Evolutionary conservation across 2,329 filamentous ascomycete species (phyloP), one percentile per base, ranked within the genome.

Genomic region (Periconia sp.): DNA sequence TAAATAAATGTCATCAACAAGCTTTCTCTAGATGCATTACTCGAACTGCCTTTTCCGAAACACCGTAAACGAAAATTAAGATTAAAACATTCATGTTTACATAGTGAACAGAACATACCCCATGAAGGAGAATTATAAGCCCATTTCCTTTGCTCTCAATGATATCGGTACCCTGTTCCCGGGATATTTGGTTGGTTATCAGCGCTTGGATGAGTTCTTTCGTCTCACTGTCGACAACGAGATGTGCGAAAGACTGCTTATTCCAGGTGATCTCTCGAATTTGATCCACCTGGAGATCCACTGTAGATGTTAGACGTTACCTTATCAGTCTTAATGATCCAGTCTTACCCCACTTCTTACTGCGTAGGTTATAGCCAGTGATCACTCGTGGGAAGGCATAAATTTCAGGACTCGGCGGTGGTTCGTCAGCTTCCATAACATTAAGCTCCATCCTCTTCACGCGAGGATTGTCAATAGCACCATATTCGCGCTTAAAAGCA

Each of bases 101-200:
- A n/a, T n/a, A n/a, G n/a, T n/a, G n/a, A n/a, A n/a, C n/a, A n/a
- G n/a, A n/a, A n/a, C n/a, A n/a, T n/a, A n/a, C n/a, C n/a, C 77
- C 78, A 30, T 67, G 69, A 3, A 81, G 69, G 1, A 79, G 69
- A 40, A 80, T 64, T 38, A 79, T 76, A 19, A 79, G 68, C 5
- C 78, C 77, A 15, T 69, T 67, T 9, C 77, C 78, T 50, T 80
- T 81, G 18, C 75, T 76, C n/a, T 70, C 64, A n/a, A 55, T 48
- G 16, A 56, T 11, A 16, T 56, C 48, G 2, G 29, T n/a, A n/a
- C n/a, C 36, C 15, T 44, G 34, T 12, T 40, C 24, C 5, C 29
- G 13, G 2, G 39, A 15, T 13, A 44, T 39, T 18, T 44, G 41
- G 10, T 46, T 38, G 6, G 24, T 45, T 10, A 52, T 26, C 7